These are phyloP conservation scores for Sugiyamaella japonica DNA, from an alignment of 1,139 yeast species.

Conservation along the genomic window DNA sequence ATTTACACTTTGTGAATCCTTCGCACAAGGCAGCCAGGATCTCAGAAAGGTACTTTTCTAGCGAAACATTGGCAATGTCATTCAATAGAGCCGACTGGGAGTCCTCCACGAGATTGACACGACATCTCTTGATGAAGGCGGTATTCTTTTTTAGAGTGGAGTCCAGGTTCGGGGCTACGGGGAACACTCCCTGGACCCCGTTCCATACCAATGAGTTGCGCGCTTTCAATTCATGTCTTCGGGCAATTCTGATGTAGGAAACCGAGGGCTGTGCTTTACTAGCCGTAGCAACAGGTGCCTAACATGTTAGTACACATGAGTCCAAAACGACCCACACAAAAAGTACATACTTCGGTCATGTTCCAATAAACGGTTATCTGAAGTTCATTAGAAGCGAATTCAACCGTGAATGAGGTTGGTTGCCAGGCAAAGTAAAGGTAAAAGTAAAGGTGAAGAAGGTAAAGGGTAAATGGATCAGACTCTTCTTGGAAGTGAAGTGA, in stretches of 20 bases:
- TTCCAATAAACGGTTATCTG: constrained; percentile 1
- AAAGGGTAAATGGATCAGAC: too few species aligned
- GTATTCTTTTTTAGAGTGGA: constrained; percentile 82
- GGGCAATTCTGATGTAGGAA: constrained; percentile 14
- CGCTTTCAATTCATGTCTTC: constrained; percentile 45
- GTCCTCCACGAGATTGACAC: constrained; percentile 56
- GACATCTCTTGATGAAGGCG: constrained; percentile 72
- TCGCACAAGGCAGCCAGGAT: constrained; percentile 63
- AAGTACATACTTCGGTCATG: constrained; percentile 15
- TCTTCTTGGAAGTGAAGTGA: too few species aligned
- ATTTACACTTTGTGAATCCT: constrained; percentile 56
- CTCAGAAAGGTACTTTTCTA: constrained; percentile 78
- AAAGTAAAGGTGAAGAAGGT: too few species aligned
- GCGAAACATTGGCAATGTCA: constrained; percentile 62
- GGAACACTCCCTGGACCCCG: constrained; percentile 43
- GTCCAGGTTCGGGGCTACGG: constrained; percentile 52
- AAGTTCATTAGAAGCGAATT: constrained; percentile 3
- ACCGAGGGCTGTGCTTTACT: constrained; percentile 4
- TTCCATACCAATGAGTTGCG: constrained; percentile 57
- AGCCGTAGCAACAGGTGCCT: constrained; percentile 10
- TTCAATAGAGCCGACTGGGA: constrained; percentile 51
- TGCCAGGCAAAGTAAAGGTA: background rate
- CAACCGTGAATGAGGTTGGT: background rate
- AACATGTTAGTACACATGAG: constrained; percentile 2
- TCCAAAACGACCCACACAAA: background rate